Evolutionary conservation across 495 filamentous ascomycete genomes (phyloP), one percentile per base, ranked within the genome.

Genomic region (Clavariopsis aquatica): DNA sequence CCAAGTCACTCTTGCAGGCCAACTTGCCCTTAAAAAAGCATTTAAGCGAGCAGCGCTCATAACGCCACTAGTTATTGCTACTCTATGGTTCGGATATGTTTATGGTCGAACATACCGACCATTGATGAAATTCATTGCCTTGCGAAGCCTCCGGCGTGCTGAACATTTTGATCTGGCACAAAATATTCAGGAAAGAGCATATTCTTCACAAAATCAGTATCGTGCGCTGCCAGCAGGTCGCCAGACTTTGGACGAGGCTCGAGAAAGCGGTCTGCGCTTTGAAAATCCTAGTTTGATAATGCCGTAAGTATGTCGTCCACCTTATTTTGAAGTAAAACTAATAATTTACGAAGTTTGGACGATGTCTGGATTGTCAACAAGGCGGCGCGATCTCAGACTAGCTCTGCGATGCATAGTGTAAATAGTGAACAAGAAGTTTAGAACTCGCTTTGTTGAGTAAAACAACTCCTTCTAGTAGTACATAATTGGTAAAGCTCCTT

Each of bases 1-100:
- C 72, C 93, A 99, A 70, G 72, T 96, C 24, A 88, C 93, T 36
- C 95, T 95, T 83, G 89, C 92, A 13, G 94, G 93, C 1, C 85
- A 91, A 45, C 80, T 99, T 22, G 91, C 91, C 10, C 76, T 93
- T n/a, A 83, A 83, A 27, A 72, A 79, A 38, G 89, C 88, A 0
- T 89, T 91, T 58, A 85, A 82, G 15, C 80, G 87, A 7, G 87
- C 92, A 0, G 73, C 85, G 34, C 76, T 95, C 12, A 81, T 98
- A 19, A 75, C 87, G 1, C 95, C 95, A 27, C 81, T 98, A 1
- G 74, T 97, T 2, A 73, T 84, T 6, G 84, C 82, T 22, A 96
- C 92, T 0, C 75, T 97, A 9, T 96, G 93, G 90, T 92, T 93
- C 70, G 87, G 82, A 38, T 89, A 89, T 72, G 85, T 85, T 61